Evolutionary conservation across 2,329 filamentous ascomycete genomes (phyloP), one percentile per base, ranked within the genome.

Genomic region (Pseudogymnoascus sp.): DNA sequence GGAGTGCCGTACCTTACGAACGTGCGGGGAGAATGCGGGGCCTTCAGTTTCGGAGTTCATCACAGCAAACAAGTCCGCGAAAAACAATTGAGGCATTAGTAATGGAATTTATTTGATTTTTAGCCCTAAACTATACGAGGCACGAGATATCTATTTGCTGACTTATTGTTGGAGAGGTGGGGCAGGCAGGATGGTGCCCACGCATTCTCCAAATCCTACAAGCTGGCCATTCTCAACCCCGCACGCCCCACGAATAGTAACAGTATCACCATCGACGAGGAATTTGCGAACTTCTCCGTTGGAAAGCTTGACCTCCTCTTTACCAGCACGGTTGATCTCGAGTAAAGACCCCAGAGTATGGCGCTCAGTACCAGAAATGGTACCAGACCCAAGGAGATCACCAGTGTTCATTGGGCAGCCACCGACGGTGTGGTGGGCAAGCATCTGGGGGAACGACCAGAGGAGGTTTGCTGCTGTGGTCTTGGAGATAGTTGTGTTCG

Each of bases 361-460:
- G n/a, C 77, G 74, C 49, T 79, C 79, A 4, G 74, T 79, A 1
- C 90, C 90, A 46, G 84, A 88, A 69, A 95, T 93, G 1, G 90
- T 95, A 2, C 90, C 90, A 1, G 88, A 90, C 1, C 89, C 90
- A 5, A 95, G 77, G 61, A 95, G 75, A 71, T 95, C 90, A 36
- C 90, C 90, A 0, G 86, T 82, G 56, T 85, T 82, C 79, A 95
- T 81, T 3, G 86, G 85, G 73, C 90, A 95, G 5, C 90, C 90
- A 1, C 87, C 89, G 56, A 90, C 82, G 1, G 87, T 86, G 72
- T 93, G 90, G 72, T 93, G 90, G 1, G 90, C 84, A 42, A 93
- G 79, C 89, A 93, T 92, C 73, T 93, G 90, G 3, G 88, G 84
- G 76, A 93, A 93, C 0, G 88, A 92, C 81, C 86, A 93, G n/a